These are phyloP conservation scores for Sporobolomyces roseus DNA, from an alignment of 768 basidiomycete species.

Conservation along the genomic window DNA sequence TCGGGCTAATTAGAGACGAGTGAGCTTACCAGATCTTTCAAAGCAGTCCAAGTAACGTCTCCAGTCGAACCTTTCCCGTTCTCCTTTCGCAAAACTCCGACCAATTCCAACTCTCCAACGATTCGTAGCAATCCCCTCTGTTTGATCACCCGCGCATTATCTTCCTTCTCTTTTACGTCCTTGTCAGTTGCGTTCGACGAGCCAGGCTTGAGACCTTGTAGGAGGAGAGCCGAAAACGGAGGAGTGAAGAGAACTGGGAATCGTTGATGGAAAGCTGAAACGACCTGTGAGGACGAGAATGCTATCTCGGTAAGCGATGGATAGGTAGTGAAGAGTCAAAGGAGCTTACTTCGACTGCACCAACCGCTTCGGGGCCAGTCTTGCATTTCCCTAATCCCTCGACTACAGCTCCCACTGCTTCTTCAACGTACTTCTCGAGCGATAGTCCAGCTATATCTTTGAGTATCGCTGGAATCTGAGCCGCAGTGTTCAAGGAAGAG, in stretches of 20 bases:
- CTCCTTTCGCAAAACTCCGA: conserved; percentile 73
- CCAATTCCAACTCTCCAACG: conserved; percentile 81
- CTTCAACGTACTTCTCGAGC: conserved; percentile 92
- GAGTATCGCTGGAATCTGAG: conserved; percentile 55
- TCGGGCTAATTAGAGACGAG: neutral
- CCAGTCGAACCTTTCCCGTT: conserved; percentile 63
- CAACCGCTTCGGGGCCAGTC: conserved; percentile 86
- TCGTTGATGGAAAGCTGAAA: conserved; percentile 80
- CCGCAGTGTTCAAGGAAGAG: conserved; percentile 61
- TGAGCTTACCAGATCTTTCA: conserved; percentile 73
- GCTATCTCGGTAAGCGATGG: neutral
- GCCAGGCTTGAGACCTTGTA: conserved; percentile 49
- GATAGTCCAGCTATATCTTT: conserved; percentile 88
- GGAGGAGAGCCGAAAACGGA: conserved; percentile 60
- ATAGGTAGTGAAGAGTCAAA: neutral
- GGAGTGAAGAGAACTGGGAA: conserved; percentile 78
- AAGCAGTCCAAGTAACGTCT: conserved; percentile 80
- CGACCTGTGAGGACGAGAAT: conserved; percentile 67
- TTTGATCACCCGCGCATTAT: conserved; percentile 67
- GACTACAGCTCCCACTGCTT: conserved; percentile 77
- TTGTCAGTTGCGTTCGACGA: conserved; percentile 63
- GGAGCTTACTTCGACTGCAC: conserved; percentile 74
- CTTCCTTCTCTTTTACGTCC: conserved; percentile 74
- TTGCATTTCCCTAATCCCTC: conserved; percentile 85
- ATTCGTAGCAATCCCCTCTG: conserved; percentile 83